A percentile compares a stretch with the other conserved stretches of the same genome.
These are phyloP conservation scores for Verticillium nonalfalfae DNA, from an alignment of 2,329 filamentous ascomycete genomes.

Conservation along the genomic window DNA sequence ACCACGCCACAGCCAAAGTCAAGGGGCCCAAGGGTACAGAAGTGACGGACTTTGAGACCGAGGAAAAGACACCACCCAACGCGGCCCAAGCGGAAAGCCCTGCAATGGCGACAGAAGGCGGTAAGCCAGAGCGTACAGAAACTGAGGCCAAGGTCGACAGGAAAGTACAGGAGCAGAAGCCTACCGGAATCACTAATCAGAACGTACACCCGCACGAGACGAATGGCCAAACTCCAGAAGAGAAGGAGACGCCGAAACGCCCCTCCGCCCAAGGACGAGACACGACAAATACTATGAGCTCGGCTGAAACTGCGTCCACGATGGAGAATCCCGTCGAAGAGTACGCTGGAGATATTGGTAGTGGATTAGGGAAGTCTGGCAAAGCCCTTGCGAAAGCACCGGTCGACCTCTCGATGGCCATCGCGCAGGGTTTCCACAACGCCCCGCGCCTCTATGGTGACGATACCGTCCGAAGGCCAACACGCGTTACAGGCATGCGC, in stretches of 20 bases:
- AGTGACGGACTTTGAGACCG: not conserved
- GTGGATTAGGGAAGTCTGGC: conserved; percentile 43
- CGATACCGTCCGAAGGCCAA: conserved; percentile 58
- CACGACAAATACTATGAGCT: conserved; percentile 13
- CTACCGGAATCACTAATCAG: not conserved
- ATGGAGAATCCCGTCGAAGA: conserved; percentile 26
- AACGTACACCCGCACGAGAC: not conserved
- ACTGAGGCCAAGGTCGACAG: not conserved
- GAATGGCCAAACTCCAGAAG: not conserved
- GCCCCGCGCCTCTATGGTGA: conserved; percentile 65
- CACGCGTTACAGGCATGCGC: conserved; percentile 57
- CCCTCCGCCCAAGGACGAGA: conserved; percentile 7
- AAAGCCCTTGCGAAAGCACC: conserved; percentile 49
- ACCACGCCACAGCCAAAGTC: conserved; percentile 10
- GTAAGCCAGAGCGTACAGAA: not conserved
- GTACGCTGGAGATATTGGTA: conserved; percentile 43
- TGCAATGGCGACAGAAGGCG: not conserved
- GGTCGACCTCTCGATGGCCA: conserved; percentile 52
- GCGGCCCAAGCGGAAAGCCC: conserved; percentile 1
- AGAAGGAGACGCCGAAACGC: not conserved
- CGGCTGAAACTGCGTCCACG: conserved; percentile 9
- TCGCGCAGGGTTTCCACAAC: conserved; percentile 67
- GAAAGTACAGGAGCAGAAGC: not conserved
- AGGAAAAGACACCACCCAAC: not conserved
- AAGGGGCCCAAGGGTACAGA: not conserved